Evolutionary conservation across 208 protist genomes (phyloP).

Genomic region (Trypanosoma conorhini): DNA sequence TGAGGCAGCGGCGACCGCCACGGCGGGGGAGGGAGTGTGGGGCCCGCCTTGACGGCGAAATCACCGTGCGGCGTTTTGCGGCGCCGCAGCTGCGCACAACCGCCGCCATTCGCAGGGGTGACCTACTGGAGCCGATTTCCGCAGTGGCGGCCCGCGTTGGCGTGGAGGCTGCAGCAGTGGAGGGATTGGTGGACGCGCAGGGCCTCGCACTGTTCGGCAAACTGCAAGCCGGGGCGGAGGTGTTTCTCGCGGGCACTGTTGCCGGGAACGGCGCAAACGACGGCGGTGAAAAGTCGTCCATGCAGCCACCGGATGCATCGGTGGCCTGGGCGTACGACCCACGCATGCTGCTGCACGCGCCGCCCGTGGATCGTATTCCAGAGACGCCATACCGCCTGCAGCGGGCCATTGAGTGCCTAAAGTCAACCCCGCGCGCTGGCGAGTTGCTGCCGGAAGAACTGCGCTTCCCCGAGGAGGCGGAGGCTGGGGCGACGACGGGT

Average conservation of each 20-base stretch:
- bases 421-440: conserved; percentile 33
- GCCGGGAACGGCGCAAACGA: neutral
- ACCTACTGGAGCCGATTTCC: conserved; percentile 49
- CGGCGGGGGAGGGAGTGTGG: neutral
- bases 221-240: conserved; percentile 43
- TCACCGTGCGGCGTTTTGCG: conserved; percentile 53
- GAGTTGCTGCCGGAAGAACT: conserved; percentile 65
- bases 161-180: conserved; percentile 20
- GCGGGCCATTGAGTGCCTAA: conserved; percentile 56
- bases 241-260: conserved; percentile 59
- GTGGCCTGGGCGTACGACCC: conserved; percentile 73
- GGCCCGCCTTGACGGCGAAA: conserved; percentile 40
- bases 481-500: neutral
- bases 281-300: neutral
- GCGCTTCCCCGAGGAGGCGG: neutral
- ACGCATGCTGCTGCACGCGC: conserved; percentile 60
- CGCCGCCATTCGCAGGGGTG: conserved; percentile 49
- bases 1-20: neutral
- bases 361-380: conserved; percentile 48
- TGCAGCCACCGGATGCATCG: conserved; percentile 38
- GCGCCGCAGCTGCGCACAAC: conserved; percentile 47
- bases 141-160: conserved; percentile 46
- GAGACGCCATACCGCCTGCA: conserved; percentile 73
- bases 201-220: conserved; percentile 58
- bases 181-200: conserved; percentile 51